Evolutionary conservation across 306 rosid genomes (phyloP).

Genomic region (Fragaria vesca): DNA sequence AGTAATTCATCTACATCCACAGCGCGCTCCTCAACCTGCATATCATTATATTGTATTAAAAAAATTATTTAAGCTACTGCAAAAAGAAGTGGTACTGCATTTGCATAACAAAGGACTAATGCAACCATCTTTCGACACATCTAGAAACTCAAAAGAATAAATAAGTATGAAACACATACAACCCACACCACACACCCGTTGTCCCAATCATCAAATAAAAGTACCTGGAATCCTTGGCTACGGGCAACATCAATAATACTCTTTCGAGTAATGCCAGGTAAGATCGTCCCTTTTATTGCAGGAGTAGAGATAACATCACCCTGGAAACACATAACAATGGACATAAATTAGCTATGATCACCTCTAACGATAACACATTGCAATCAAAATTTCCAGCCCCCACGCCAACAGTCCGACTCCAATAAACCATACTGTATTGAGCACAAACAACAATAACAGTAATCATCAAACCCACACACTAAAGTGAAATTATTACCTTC

Average conservation of each 20-base stretch:
- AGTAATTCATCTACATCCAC: slow-evolving; percentile 88
- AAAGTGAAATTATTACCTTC: slow-evolving; percentile 51
- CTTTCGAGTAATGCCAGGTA: slow-evolving; percentile 96
- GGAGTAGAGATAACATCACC: slow-evolving; percentile 80
- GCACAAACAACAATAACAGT: neutral
- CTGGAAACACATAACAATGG: slow-evolving; percentile 38
- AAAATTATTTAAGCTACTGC: neutral
- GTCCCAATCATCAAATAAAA: neutral
- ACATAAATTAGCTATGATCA: neutral
- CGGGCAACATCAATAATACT: slow-evolving; percentile 92
- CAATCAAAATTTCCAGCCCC: neutral
- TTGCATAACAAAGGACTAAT: neutral
- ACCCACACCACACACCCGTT: neutral
- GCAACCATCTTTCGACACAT: slow-evolving; percentile 5
- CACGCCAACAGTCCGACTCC: neutral
- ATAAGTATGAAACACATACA: slow-evolving; percentile 2
- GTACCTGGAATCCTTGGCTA: slow-evolving; percentile 88
- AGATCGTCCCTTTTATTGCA: slow-evolving; percentile 83
- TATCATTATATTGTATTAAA: slow-evolving; percentile 12
- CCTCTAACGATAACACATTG: neutral
- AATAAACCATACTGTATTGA: slow-evolving; percentile 4
- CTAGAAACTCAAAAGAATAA: slow-evolving; percentile 11
- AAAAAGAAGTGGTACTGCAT: neutral
- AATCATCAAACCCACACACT: neutral
- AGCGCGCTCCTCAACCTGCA: slow-evolving; percentile 91